Evolutionary conservation across 202 grass and related monocot genomes (phyloP).

Genomic region (Carex sylvatica): DNA sequence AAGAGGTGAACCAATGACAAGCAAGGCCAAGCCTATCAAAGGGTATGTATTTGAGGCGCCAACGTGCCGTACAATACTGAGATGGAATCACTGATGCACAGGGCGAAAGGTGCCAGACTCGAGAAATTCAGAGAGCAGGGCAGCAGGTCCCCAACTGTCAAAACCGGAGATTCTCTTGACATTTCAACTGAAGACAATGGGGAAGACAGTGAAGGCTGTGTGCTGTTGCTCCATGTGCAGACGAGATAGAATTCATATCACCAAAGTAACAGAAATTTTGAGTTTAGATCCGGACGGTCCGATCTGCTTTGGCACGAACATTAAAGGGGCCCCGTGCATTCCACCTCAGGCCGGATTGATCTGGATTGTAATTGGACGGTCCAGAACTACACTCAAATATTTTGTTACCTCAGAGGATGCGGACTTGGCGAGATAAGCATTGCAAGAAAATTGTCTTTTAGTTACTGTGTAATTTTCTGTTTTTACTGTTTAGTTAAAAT

Average conservation of each 20-base stretch:
- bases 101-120: neutral
- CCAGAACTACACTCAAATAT: too few species aligned
- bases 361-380: too few species aligned
- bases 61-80: neutral
- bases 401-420: too few species aligned
- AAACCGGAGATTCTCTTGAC: too few species aligned
- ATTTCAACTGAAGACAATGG: too few species aligned
- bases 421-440: neutral
- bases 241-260: neutral
- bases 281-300: too few species aligned
- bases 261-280: too few species aligned
- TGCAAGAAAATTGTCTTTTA: neutral
- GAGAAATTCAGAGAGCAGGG: neutral
- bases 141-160: neutral
- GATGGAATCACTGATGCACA: neutral
- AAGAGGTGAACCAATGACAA: neutral
- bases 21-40: neutral
- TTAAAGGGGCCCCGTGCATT: too few species aligned
- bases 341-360: too few species aligned
- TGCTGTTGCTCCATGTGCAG: neutral
- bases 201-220: neutral
- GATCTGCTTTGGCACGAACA: too few species aligned
- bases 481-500: neutral
- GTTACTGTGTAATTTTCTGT: neutral
- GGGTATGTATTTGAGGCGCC: neutral